Conservation (phyloP, 2,329 filamentous ascomycete genomes). For the Incumbomyces delicatus region DNA sequence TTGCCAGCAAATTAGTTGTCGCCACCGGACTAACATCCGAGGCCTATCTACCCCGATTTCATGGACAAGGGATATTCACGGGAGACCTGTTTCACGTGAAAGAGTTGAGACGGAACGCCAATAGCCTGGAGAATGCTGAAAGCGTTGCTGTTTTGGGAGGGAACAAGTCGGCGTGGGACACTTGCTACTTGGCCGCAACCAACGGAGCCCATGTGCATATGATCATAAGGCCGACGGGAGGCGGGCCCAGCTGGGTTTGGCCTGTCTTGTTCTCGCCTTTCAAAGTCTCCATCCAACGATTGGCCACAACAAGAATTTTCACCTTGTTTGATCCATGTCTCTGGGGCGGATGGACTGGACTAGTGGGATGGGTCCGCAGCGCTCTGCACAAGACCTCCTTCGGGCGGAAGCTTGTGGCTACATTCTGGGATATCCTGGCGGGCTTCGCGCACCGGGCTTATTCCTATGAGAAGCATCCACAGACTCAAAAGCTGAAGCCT, state of each 20-base stretch:
- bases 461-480: slow-evolving; percentile 35
- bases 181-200: slow-evolving; percentile 48
- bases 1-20: slow-evolving; percentile 46
- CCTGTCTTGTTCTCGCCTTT: slow-evolving; percentile 68
- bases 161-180: slow-evolving; percentile 55
- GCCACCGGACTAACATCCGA: slow-evolving; percentile 53
- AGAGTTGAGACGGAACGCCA: slow-evolving; percentile 37
- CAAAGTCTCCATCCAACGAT: slow-evolving; percentile 58
- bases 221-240: slow-evolving; percentile 35
- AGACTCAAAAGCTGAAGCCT: slow-evolving; percentile 35
- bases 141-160: slow-evolving; percentile 48
- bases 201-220: slow-evolving; percentile 44
- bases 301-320: slow-evolving; percentile 56
- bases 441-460: slow-evolving; percentile 41
- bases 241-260: slow-evolving; percentile 62
- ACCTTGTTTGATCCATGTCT: slow-evolving; percentile 68
- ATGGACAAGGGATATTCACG: slow-evolving; percentile 41
- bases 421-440: slow-evolving; percentile 45
- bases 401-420: slow-evolving; percentile 38
- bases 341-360: slow-evolving; percentile 50
- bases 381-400: slow-evolving; percentile 45
- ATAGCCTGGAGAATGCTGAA: slow-evolving; percentile 27
- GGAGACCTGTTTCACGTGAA: slow-evolving; percentile 49
- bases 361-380: slow-evolving; percentile 27
- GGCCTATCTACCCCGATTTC: slow-evolving; percentile 45